A percentile compares a stretch with the other conserved stretches of the same genome.
Evolutionary conservation across 2,329 filamentous ascomycete genomes (phyloP).

Genomic region (Cordyceps militaris): DNA sequence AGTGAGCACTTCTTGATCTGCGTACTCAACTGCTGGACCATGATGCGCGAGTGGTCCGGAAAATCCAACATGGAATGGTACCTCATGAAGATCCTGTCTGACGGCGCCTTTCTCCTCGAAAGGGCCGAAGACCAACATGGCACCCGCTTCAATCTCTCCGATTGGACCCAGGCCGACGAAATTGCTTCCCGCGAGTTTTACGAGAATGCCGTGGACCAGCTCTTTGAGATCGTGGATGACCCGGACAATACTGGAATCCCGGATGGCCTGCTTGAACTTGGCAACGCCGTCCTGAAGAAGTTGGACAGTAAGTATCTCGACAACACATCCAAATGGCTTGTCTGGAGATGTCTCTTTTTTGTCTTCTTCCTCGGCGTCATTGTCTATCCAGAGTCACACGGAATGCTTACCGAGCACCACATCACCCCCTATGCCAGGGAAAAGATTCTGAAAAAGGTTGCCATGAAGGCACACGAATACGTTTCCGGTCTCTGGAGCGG

Average conservation of each 20-base stretch:
- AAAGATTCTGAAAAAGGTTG: slow-evolving; percentile 72
- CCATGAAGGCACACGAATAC: slow-evolving; percentile 69
- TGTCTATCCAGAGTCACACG: slow-evolving; percentile 77
- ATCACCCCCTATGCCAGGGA: slow-evolving; percentile 87
- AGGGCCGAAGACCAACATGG: slow-evolving; percentile 72
- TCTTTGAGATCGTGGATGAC: slow-evolving; percentile 84
- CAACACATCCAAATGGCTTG: slow-evolving; percentile 72
- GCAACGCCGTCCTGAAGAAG: slow-evolving; percentile 73
- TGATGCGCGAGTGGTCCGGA: slow-evolving; percentile 83
- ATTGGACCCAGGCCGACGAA: slow-evolving; percentile 71
- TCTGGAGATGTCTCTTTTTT: slow-evolving; percentile 88
- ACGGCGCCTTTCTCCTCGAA: slow-evolving; percentile 85
- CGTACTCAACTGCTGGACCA: slow-evolving; percentile 80
- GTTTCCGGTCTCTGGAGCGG: slow-evolving; percentile 72
- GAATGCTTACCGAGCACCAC: slow-evolving; percentile 80
- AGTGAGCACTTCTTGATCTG: slow-evolving; percentile 76
- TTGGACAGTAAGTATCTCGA: slow-evolving; percentile 66
- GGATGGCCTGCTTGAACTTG: slow-evolving; percentile 74
- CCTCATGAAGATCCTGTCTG: slow-evolving; percentile 88
- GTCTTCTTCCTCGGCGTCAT: slow-evolving; percentile 78
- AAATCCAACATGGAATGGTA: slow-evolving; percentile 88
- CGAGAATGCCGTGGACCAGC: slow-evolving; percentile 66
- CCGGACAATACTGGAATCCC: slow-evolving; percentile 80
- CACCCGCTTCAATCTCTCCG: slow-evolving; percentile 62
- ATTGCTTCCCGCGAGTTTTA: slow-evolving; percentile 85